Percentiles rank a stretch among this genome's conserved stretches.
Evolutionary conservation across 2,329 filamentous ascomycete species (phyloP).

Genomic region (Didymella sp.): DNA sequence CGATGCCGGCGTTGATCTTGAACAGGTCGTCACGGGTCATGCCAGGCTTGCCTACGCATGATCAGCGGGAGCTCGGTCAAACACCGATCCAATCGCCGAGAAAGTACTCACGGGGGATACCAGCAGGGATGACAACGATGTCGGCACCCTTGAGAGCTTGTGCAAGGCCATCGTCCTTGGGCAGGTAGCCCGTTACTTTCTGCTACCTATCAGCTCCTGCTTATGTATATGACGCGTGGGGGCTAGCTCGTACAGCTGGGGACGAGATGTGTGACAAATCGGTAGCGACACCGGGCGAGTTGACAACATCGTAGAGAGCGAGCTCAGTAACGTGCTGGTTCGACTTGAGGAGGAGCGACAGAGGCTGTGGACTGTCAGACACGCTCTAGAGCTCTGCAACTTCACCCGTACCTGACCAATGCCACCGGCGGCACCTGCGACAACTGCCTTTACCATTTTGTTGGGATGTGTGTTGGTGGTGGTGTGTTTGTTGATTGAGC

Average conservation of each 20-base stretch:
- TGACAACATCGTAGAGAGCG: conserved; percentile 98
- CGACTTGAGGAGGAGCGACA: conserved; percentile 95
- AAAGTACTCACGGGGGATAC: conserved; percentile 81
- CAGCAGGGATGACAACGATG: conserved; percentile 95
- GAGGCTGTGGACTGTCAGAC: conserved; percentile 66
- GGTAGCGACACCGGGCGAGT: conserved; percentile 93
- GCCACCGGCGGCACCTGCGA: conserved; percentile 96
- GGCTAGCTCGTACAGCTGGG: conserved; percentile 67
- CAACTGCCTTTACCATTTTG: conserved; percentile 57
- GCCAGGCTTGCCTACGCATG: conserved; percentile 87
- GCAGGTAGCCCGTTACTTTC: conserved; percentile 89
- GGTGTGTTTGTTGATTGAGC: conserved; percentile 20
- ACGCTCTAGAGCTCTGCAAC: conserved; percentile 4
- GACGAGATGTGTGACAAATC: conserved; percentile 98
- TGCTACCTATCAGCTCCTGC: conserved; percentile 31
- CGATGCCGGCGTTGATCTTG: conserved; percentile 99
- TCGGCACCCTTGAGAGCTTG: conserved; percentile 89
- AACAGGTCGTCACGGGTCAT: conserved; percentile 99
- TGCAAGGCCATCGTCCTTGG: conserved; percentile 83
- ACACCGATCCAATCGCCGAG: neutral
- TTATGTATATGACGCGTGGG: conserved; percentile 14
- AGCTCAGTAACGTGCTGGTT: conserved; percentile 89
- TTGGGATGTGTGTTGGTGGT: conserved; percentile 28
- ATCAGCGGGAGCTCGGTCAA: conserved; percentile 25
- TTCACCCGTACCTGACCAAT: conserved; percentile 83